Conservation (phyloP, 306 rosid species). For the Dryas octopetala region DNA sequence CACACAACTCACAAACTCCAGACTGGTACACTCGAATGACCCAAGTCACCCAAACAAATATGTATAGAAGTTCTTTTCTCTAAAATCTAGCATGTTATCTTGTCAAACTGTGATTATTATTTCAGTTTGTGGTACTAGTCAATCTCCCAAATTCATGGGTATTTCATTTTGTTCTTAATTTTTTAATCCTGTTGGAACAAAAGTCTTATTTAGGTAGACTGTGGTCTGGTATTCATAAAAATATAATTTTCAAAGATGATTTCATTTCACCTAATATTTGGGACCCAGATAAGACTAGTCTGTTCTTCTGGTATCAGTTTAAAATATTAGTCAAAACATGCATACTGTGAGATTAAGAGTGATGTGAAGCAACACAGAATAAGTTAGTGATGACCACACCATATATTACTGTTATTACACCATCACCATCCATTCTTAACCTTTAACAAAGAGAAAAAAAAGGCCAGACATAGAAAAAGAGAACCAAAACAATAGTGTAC, state of each 20-base stretch:
- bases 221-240: background rate
- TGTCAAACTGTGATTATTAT: too few relatives aligned
- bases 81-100: too few relatives aligned
- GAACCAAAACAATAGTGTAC: background rate
- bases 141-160: too few relatives aligned
- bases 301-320: background rate
- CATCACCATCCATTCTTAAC: background rate
- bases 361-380: background rate
- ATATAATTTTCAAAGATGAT: background rate
- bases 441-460: background rate
- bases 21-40: too few relatives aligned
- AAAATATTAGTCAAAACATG: background rate
- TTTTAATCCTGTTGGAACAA: background rate
- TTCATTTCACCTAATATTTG: background rate
- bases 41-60: too few relatives aligned
- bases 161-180: background rate
- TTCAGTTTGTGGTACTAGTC: too few relatives aligned
- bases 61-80: too few relatives aligned
- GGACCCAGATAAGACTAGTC: background rate
- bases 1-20: too few relatives aligned
- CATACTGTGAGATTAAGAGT: background rate
- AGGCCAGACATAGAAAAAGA: background rate
- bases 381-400: too few relatives aligned
- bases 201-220: background rate
- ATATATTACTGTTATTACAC: too few relatives aligned